A percentile compares a stretch with the other conserved stretches of the same genome.
Conservation (phyloP, 192 early-diverging fungal genomes). For the Backusella morwellensis region DNA sequence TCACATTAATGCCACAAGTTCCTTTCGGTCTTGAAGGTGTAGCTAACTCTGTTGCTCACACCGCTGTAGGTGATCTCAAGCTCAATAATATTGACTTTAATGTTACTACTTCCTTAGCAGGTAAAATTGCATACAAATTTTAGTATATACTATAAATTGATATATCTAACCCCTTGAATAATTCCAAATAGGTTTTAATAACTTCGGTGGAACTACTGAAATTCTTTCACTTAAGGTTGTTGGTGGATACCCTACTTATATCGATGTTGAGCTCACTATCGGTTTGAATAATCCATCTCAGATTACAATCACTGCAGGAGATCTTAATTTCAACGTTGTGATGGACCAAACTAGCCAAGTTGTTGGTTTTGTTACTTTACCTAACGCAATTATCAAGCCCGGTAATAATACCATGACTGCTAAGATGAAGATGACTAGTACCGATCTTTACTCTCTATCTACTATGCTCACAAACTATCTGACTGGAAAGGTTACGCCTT, state of each 20-base stretch:
- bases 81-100: constrained; percentile 41
- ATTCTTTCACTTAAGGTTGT: constrained; percentile 19
- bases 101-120: constrained; percentile 33
- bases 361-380: constrained; percentile 42
- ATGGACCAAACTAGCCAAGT: constrained; percentile 16
- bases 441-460: constrained; percentile 27
- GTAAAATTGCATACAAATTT: constrained; percentile 12
- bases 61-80: constrained; percentile 36
- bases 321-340: constrained; percentile 37
- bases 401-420: constrained; percentile 44
- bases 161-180: background rate
- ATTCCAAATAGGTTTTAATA: constrained; percentile 17
- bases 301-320: constrained; percentile 49
- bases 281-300: constrained; percentile 50
- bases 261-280: constrained; percentile 42
- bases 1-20: constrained; percentile 22
- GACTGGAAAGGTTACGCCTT: constrained; percentile 28
- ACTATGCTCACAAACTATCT: constrained; percentile 42
- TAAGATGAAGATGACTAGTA: constrained; percentile 36
- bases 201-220: constrained; percentile 23
- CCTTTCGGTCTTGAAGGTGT: constrained; percentile 24
- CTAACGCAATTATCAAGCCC: constrained; percentile 41
- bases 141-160: background rate
- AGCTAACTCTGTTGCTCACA: constrained; percentile 26
- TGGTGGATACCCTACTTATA: constrained; percentile 37